phyloP scores from a whole-genome alignment of 148 eudicot species.

The Amaranthus hypochondriacus region DNA sequence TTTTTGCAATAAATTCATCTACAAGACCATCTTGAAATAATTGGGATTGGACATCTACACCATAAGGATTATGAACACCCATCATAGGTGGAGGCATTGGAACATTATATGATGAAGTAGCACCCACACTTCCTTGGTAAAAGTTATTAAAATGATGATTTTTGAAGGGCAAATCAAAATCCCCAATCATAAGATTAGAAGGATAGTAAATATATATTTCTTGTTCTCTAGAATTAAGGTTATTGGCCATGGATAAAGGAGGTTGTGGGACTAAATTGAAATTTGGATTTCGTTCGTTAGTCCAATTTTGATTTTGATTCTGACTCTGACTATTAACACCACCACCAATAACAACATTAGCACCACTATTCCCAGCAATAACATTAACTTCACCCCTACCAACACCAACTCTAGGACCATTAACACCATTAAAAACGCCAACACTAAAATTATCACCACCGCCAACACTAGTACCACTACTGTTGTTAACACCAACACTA shows the following conservation, averaged over 20 bases:
- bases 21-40: slow-evolving; percentile 1
- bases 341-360: background rate
- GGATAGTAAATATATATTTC: background rate
- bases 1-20: slow-evolving; percentile 1
- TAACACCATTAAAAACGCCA: too few relatives aligned
- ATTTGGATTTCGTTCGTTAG: too few relatives aligned
- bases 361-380: too few relatives aligned
- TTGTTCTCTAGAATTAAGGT: background rate
- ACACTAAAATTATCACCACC: too few relatives aligned
- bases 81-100: background rate
- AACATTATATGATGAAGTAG: slow-evolving; percentile 4
- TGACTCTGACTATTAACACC: too few relatives aligned
- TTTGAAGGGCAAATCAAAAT: slow-evolving; percentile 8
- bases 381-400: too few relatives aligned
- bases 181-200: slow-evolving; percentile 13
- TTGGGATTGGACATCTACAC: background rate
- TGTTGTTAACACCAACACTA: too few relatives aligned
- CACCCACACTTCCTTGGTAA: background rate
- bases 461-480: too few relatives aligned
- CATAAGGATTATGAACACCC: background rate
- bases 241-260: background rate
- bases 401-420: too few relatives aligned
- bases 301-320: too few relatives aligned
- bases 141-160: background rate
- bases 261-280: background rate